Evolutionary conservation across 345 rosid genomes (phyloP).

Genomic region (Rhodomyrtus tomentosa): DNA sequence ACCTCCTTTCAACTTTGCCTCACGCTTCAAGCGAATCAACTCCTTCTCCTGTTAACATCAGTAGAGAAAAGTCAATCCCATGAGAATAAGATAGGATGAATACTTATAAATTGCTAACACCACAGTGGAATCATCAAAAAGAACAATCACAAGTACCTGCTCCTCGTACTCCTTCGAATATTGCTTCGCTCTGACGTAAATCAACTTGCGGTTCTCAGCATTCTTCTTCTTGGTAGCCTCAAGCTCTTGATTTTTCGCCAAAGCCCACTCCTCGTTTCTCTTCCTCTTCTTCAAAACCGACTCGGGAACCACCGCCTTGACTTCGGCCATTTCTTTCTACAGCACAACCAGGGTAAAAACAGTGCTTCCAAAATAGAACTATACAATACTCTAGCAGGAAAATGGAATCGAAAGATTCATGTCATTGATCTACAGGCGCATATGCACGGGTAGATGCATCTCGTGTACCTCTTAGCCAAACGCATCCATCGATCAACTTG

Average conservation of each 20-base stretch:
- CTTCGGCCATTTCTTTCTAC: conserved; percentile 8
- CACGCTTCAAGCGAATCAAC: conserved; percentile 57
- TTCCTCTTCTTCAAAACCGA: conserved; percentile 71
- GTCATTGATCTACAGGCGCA: neutral
- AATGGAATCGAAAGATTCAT: neutral
- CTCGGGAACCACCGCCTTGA: conserved; percentile 53
- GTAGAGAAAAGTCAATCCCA: neutral
- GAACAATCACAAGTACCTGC: conserved; percentile 19
- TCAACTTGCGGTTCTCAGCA: conserved; percentile 43
- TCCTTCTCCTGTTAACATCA: conserved; percentile 36
- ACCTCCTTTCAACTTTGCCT: conserved; percentile 79
- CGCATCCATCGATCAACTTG: neutral
- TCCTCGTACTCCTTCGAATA: conserved; percentile 48
- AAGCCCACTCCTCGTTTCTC: conserved; percentile 59
- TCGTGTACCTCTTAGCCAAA: neutral
- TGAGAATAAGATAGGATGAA: neutral
- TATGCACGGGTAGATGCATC: neutral
- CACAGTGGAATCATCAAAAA: neutral
- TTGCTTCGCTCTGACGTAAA: conserved; percentile 42
- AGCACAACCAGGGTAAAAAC: neutral
- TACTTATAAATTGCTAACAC: neutral
- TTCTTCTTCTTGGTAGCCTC: conserved; percentile 44
- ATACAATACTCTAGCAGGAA: neutral
- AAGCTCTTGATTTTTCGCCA: conserved; percentile 28
- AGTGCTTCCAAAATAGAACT: neutral